phyloP scores from a whole-genome alignment of 805 yeast species.

The Metahyphopichia silvanorum region DNA sequence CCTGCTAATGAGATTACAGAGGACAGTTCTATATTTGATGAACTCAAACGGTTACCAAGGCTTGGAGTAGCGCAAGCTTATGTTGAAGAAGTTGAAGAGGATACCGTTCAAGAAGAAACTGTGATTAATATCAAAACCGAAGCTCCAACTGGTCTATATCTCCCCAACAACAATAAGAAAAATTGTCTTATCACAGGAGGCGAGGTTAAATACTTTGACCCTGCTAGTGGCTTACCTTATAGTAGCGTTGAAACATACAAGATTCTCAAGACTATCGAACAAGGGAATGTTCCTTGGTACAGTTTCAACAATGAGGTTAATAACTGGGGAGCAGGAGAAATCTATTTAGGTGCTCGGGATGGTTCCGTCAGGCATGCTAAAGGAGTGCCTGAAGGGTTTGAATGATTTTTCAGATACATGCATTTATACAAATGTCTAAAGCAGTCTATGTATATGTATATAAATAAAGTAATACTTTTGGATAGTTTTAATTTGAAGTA shows the following conservation, averaged over 20 bases:
- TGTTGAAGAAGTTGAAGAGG: constrained; percentile 43
- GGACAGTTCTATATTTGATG: constrained; percentile 38
- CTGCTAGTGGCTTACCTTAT: constrained; percentile 83
- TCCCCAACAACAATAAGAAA: constrained; percentile 66
- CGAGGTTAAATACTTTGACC: constrained; percentile 83
- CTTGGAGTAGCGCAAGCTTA: constrained; percentile 56
- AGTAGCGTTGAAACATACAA: constrained; percentile 78
- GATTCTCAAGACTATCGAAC: constrained; percentile 48
- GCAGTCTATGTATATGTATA: too few relatives aligned
- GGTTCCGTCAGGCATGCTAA: constrained; percentile 68
- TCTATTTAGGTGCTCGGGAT: constrained; percentile 41
- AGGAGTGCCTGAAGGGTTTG: constrained; percentile 88
- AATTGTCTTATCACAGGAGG: constrained; percentile 74
- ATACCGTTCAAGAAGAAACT: constrained; percentile 35
- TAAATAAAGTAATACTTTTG: neutral
- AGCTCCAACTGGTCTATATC: constrained; percentile 70
- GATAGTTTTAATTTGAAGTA: constrained; percentile 20
- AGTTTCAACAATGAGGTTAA: constrained; percentile 48
- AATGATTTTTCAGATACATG: constrained; percentile 5
- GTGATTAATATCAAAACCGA: constrained; percentile 53
- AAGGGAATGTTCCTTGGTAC: constrained; percentile 52
- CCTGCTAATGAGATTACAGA: constrained; percentile 33
- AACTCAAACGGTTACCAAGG: constrained; percentile 49
- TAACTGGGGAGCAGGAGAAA: constrained; percentile 46
- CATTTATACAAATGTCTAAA: neutral